Percentiles rank a stretch among this genome's conserved stretches.
Evolutionary conservation across 148 eudicot species (phyloP).

Genomic region (Limonium bicolor): DNA sequence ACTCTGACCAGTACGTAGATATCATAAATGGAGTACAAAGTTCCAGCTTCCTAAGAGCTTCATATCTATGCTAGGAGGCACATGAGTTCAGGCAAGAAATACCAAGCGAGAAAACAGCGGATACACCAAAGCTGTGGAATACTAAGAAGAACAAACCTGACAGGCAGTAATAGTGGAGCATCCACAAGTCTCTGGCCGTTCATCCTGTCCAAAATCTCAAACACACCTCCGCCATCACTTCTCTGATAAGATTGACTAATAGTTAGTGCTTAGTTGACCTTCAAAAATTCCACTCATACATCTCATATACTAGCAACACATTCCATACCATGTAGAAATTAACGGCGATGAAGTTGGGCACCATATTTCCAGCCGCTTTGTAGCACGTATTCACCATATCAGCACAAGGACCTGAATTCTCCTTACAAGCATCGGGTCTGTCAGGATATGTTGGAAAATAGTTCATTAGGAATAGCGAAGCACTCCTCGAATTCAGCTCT

Average conservation of each 20-base stretch:
- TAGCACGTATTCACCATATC: conserved; percentile 68
- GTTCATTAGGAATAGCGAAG: conserved; percentile 77
- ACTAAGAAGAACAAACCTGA: conserved; percentile 47
- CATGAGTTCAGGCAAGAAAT: no score
- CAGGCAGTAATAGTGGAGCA: conserved; percentile 70
- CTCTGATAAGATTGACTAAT: conserved; percentile 38
- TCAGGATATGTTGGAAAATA: conserved; percentile 75
- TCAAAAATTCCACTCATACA: neutral
- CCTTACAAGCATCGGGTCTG: conserved; percentile 75
- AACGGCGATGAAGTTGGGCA: conserved; percentile 93
- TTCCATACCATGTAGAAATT: conserved; percentile 85
- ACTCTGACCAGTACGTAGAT: no score
- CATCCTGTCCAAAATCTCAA: conserved; percentile 67
- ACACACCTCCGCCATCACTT: conserved; percentile 93
- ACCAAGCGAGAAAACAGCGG: no score
- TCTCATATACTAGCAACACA: neutral
- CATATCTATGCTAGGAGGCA: no score
- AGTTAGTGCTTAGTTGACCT: no score
- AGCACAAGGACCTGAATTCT: conserved; percentile 68
- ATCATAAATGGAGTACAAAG: no score
- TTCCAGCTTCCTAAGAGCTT: no score
- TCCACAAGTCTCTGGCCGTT: conserved; percentile 85
- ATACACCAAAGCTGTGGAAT: neutral
- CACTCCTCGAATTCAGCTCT: conserved; percentile 47
- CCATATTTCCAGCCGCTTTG: conserved; percentile 52